Conservation (phyloP, 1,139 yeast genomes). For the Kodamaea suecica region DNA sequence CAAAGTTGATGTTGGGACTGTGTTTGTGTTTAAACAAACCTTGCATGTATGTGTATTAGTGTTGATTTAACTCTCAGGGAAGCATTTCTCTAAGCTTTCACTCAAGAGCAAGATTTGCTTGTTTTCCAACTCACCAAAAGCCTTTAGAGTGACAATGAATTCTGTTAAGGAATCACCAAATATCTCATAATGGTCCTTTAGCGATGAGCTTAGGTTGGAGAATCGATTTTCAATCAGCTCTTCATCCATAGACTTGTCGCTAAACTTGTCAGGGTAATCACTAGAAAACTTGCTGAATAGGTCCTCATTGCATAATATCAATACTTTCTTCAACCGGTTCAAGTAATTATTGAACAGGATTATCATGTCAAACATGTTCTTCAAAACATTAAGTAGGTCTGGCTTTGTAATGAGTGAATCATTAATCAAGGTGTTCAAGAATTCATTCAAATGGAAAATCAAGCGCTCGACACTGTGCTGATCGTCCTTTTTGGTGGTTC, state of each 20-base stretch:
- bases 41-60: background rate
- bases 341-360: constrained; percentile 56
- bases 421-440: constrained; percentile 61
- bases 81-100: constrained; percentile 48
- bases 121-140: constrained; percentile 63
- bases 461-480: constrained; percentile 40
- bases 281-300: constrained; percentile 39
- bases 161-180: constrained; percentile 55
- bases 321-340: constrained; percentile 52
- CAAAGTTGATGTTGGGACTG: background rate
- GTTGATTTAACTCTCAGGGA: constrained; percentile 22
- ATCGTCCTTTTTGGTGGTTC: constrained; percentile 3
- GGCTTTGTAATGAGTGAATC: constrained; percentile 68
- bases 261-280: constrained; percentile 41
- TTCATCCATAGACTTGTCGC: constrained; percentile 34
- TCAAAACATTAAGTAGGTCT: constrained; percentile 48
- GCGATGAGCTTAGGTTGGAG: constrained; percentile 44
- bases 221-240: constrained; percentile 40
- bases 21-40: background rate
- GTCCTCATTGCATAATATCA: constrained; percentile 50
- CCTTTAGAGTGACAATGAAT: constrained; percentile 52
- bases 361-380: constrained; percentile 44
- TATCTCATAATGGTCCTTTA: constrained; percentile 50
- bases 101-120: constrained; percentile 52
- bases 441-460: constrained; percentile 50